Base-by-base conservation (phyloP, 2,329 filamentous ascomycete species). In the Claviceps pusilla region DNA sequence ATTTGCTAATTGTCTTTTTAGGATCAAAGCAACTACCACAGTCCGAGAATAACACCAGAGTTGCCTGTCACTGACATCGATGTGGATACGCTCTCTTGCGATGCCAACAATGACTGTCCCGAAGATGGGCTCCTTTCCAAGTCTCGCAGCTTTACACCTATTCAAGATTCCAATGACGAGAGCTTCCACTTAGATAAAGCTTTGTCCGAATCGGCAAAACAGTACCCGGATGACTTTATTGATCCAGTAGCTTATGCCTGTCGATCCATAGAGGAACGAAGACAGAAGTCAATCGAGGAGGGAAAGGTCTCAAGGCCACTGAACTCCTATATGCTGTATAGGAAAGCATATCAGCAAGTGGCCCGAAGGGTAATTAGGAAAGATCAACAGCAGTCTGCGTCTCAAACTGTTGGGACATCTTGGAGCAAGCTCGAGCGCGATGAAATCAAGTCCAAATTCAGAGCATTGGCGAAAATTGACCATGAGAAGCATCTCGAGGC, bases 271-370 rank as follows among this genome's bases (percentile, higher is more conserved):
- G 54, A 55, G 31, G 51, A 54, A 50, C 54, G 56, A 16, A 48
- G 41, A 50, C 35, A 48, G n/a, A 57, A 54, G 53, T 41, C 51
- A 1, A 19, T 31, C 7, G 41, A 55, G 19, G 52, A 56, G 16
- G 76, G 78, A 2, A 77, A 76, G 57, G 71, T 91, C 41, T 77
- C 77, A 3, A 79, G 93, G 35, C 90, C 93, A 3, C 95, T 96
- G 85, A 98, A 98, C 68, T 91, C 88, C 0, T 98, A 97, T 73
- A 95, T 98, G 86, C 75, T 98, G 51, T 98, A 98, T 68, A 85
- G 93, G 46, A 95, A 93, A 60, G 88, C 89, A 7, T 96, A 88
- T 65, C 87, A 94, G 57, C 87, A 93, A 57, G 78, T 89, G 37
- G 88, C 87, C n/a, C 51, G 54, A 56, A 95, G 95, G 69, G 76